Percentiles rank a stretch among this genome's conserved stretches.
Evolutionary conservation across 2,329 filamentous ascomycete genomes (phyloP).

Genomic region (Tolypocladium nubicola): DNA sequence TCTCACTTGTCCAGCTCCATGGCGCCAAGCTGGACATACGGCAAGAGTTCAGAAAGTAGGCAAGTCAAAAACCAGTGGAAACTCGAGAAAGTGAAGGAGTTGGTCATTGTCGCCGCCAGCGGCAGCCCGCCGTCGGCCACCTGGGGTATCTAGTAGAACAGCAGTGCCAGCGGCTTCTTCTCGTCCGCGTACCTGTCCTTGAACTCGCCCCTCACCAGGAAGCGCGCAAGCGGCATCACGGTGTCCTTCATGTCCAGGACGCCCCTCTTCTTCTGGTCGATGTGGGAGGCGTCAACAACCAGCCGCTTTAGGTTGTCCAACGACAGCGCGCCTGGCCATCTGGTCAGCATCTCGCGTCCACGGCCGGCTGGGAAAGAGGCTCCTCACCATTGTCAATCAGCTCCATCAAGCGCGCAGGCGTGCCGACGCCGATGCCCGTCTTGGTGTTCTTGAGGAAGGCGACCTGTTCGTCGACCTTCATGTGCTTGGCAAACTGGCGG

Average conservation of each 20-base stretch:
- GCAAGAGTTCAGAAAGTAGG: too few relatives aligned
- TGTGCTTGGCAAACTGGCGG: conserved; percentile 79
- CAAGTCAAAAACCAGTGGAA: too few relatives aligned
- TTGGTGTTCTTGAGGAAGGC: conserved; percentile 59
- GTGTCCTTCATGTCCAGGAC: conserved; percentile 95
- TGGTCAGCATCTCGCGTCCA: not conserved
- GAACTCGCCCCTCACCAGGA: conserved; percentile 62
- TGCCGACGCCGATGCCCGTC: conserved; percentile 83
- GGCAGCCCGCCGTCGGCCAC: not conserved
- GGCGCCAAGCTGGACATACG: too few relatives aligned
- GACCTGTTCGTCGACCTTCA: conserved; percentile 84
- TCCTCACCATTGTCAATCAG: conserved; percentile 68
- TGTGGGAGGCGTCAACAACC: conserved; percentile 82
- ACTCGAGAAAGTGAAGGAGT: not conserved
- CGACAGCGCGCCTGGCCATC: conserved; percentile 51
- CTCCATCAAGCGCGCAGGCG: conserved; percentile 71
- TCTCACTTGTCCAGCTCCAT: too few relatives aligned
- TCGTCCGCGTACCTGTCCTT: conserved; percentile 56
- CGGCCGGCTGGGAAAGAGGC: not conserved
- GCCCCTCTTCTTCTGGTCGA: conserved; percentile 89
- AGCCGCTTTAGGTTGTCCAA: conserved; percentile 64
- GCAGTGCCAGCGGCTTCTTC: conserved; percentile 45
- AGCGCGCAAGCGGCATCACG: conserved; percentile 65
- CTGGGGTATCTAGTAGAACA: conserved; percentile 48
- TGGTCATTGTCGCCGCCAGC: not conserved